Evolutionary conservation across 352 stramenopile species (phyloP).

Genomic region (Phytophthora sp.): DNA sequence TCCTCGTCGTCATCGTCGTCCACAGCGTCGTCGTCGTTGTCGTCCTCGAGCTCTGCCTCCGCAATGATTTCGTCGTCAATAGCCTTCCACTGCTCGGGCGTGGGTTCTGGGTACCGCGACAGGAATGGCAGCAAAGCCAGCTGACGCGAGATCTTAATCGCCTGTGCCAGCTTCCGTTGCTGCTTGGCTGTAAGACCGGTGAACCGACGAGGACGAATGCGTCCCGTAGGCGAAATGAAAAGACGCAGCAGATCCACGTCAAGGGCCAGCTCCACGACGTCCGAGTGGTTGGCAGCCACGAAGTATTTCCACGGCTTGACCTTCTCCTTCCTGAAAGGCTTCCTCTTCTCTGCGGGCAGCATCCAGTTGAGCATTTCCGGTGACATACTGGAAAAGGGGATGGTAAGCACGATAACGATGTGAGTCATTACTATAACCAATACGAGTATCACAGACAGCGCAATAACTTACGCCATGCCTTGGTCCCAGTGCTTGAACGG

Average conservation of each 20-base stretch:
- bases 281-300: conserved; percentile 71
- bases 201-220: conserved; percentile 82
- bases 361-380: conserved; percentile 90
- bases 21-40: conserved; percentile 52
- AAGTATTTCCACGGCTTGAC: conserved; percentile 86
- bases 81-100: conserved; percentile 79
- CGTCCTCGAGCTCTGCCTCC: conserved; percentile 58
- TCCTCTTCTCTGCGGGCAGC: conserved; percentile 64
- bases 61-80: conserved; percentile 85
- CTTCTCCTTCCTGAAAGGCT: conserved; percentile 58
- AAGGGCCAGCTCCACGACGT: conserved; percentile 79
- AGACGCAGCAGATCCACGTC: conserved; percentile 81
- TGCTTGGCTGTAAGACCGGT: conserved; percentile 85
- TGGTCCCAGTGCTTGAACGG: conserved; percentile 61
- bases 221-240: conserved; percentile 85
- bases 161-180: conserved; percentile 78
- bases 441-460: background rate
- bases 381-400: conserved; percentile 32
- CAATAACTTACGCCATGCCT: conserved; percentile 55
- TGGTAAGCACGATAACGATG: background rate
- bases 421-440: conserved; percentile 5
- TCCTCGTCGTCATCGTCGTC: conserved; percentile 72
- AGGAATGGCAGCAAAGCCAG: conserved; percentile 77
- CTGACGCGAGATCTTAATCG: conserved; percentile 83
- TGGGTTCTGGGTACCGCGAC: conserved; percentile 82